Evolutionary conservation across 495 filamentous ascomycete genomes (phyloP).

Genomic region (Umbilicaria muhlenbergii): DNA sequence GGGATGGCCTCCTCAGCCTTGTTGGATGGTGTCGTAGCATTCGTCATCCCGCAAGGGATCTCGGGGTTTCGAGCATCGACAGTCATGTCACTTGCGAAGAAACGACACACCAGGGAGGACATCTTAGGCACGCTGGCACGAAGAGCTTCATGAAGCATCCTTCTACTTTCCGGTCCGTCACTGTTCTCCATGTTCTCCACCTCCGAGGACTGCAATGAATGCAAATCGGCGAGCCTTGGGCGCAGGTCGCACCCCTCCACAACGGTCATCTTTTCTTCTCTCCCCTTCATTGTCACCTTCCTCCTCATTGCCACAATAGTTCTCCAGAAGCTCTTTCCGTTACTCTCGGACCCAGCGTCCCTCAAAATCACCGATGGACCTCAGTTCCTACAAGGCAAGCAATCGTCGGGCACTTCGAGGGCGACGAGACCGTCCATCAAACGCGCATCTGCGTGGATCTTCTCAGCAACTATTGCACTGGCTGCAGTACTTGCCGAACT

Average conservation of each 20-base stretch:
- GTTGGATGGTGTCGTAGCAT: too few relatives aligned
- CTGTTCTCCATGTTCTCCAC: slow-evolving; percentile 15
- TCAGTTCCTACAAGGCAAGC: background rate
- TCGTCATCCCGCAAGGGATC: too few relatives aligned
- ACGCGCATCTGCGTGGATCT: slow-evolving; percentile 42
- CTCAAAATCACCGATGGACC: slow-evolving; percentile 10
- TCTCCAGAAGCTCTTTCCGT: slow-evolving; percentile 46
- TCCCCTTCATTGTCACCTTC: slow-evolving; percentile 50
- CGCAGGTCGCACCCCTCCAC: slow-evolving; percentile 8
- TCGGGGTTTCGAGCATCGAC: too few relatives aligned
- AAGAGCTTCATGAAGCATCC: too few relatives aligned
- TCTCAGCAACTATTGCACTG: slow-evolving; percentile 56
- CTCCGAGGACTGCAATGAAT: slow-evolving; percentile 28
- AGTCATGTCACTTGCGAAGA: too few relatives aligned
- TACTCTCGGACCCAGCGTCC: slow-evolving; percentile 36
- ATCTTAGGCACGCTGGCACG: too few relatives aligned
- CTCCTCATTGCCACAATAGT: slow-evolving; percentile 36
- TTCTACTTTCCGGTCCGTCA: too few relatives aligned
- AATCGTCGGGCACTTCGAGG: slow-evolving; percentile 8
- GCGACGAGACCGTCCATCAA: slow-evolving; percentile 13
- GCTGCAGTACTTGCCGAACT: slow-evolving; percentile 58
- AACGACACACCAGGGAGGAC: too few relatives aligned
- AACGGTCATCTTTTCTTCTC: slow-evolving; percentile 27
- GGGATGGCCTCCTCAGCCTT: background rate
- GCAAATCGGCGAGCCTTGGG: slow-evolving; percentile 16